phyloP scores from a whole-genome alignment of 2,329 filamentous ascomycete genomes.

The Neonectria ditissima region DNA sequence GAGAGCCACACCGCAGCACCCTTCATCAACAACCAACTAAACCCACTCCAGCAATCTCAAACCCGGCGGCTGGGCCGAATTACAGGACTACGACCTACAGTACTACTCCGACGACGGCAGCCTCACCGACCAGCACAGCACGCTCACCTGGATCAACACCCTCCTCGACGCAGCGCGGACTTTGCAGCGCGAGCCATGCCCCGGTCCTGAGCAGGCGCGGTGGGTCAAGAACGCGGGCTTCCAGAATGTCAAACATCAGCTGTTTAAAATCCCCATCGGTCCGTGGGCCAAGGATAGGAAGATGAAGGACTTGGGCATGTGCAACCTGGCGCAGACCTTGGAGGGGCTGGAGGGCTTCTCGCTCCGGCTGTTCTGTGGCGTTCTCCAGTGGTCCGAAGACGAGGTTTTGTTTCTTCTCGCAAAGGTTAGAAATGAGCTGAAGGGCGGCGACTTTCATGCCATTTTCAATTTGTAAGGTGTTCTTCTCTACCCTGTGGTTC shows the following conservation, averaged over 20 bases:
- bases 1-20: not conserved
- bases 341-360: conserved; percentile 26
- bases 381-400: conserved; percentile 14
- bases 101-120: conserved; percentile 46
- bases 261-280: conserved; percentile 50
- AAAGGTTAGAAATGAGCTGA: conserved; percentile 19
- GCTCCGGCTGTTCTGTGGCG: conserved; percentile 17
- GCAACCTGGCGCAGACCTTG: conserved; percentile 25
- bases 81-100: conserved; percentile 45
- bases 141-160: conserved; percentile 36
- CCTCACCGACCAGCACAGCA: conserved; percentile 37
- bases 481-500: rapidly evolving
- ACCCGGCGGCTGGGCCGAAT: conserved; percentile 52
- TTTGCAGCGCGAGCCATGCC: conserved; percentile 39
- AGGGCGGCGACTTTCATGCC: conserved; percentile 12
- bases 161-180: conserved; percentile 33
- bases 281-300: conserved; percentile 52
- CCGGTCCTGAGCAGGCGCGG: conserved; percentile 41
- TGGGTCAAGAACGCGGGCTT: conserved; percentile 53
- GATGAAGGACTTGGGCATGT: conserved; percentile 48
- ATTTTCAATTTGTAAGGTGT: conserved; percentile 28
- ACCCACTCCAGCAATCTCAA: conserved; percentile 43
- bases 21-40: not conserved
- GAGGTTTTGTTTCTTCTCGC: conserved; percentile 21
- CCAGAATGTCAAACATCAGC: conserved; percentile 45